Base-by-base conservation (phyloP, 2,329 filamentous ascomycete genomes). In the Neofusicoccum kwambonambiense region DNA sequence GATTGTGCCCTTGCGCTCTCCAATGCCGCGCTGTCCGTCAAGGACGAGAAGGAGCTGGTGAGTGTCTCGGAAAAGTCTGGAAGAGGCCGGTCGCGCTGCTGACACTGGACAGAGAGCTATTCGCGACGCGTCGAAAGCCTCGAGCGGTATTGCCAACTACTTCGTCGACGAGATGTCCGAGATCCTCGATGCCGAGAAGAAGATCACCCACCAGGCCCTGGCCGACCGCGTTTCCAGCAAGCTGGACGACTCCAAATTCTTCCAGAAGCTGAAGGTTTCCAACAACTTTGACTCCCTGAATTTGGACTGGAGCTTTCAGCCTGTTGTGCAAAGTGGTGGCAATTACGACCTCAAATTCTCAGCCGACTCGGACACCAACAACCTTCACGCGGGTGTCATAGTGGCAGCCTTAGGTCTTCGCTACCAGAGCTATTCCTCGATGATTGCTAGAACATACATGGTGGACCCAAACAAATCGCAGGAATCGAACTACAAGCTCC, bases 141-240 rank as follows among this genome's bases (percentile, higher is more conserved):
- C 93, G 71, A 94, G 96, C 69, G 93, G 93, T 65, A 83, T 98
- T 66, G 92, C 92, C 58, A 92, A 94, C 66, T 99, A 95, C 79
- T 98, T 98, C 77, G 89, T 99, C 69, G 95, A 99, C 75, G 93
- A 97, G 77, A 98, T 99, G 93, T 97, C 94, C 58, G 90, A 91
- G 71, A 90, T 98, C 61, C 87, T 99, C 66, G 95, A 99, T 74
- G 90, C 93, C 70, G 96, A 98, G 78, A 97, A 97, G 83, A 97
- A 97, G 76, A 92, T 98, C 75, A 95, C 93, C 68, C 95, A 99
- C 79, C 91, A 89, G 69, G 85, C 86, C 2, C 85, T 99, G 7
- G 89, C 91, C n/a, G 88, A 92, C 72, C 95, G 93, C 78, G 90
- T 99, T 37, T 89, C 94, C 70, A 87, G 88, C 73, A 97, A 97